A percentile compares a stretch with the other conserved stretches of the same genome.
phyloP scores from a whole-genome alignment of 2,329 filamentous ascomycete species.

The Botrytis squamosa region DNA sequence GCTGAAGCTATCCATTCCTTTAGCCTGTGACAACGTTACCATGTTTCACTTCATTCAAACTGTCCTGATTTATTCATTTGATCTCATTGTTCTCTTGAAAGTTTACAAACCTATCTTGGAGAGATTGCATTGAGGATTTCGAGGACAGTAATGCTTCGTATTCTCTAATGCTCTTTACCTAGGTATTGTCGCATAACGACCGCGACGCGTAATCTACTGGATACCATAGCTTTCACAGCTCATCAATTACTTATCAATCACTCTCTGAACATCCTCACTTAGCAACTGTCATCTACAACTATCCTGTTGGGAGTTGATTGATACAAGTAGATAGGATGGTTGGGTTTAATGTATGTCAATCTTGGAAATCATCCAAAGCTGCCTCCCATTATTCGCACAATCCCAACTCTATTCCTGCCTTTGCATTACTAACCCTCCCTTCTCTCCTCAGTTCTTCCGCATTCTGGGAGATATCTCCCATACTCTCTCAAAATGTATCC shows the following conservation, averaged over 20 bases:
- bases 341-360: constrained; percentile 31
- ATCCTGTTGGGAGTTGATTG: not conserved
- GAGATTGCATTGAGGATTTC: not conserved
- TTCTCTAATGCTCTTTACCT: constrained; percentile 7
- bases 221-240: not conserved
- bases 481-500: constrained; percentile 80
- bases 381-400: not conserved
- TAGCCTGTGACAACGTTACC: constrained; percentile 10
- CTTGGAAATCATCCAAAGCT: not conserved
- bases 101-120: not conserved
- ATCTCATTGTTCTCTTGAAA: not conserved
- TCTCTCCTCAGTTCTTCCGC: constrained; percentile 56
- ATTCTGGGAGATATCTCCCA: constrained; percentile 83
- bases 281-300: not conserved
- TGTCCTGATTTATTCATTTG: constrained; percentile 1
- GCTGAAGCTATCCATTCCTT: not conserved
- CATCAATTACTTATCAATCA: not conserved
- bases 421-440: not conserved
- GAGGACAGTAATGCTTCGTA: not conserved
- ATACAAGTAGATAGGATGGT: constrained; percentile 23
- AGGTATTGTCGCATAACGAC: constrained; percentile 12
- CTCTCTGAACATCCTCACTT: not conserved
- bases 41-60: not conserved
- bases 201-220: constrained; percentile 20
- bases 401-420: not conserved